phyloP scores from a whole-genome alignment of 352 stramenopile genomes.

The Albugo candida region DNA sequence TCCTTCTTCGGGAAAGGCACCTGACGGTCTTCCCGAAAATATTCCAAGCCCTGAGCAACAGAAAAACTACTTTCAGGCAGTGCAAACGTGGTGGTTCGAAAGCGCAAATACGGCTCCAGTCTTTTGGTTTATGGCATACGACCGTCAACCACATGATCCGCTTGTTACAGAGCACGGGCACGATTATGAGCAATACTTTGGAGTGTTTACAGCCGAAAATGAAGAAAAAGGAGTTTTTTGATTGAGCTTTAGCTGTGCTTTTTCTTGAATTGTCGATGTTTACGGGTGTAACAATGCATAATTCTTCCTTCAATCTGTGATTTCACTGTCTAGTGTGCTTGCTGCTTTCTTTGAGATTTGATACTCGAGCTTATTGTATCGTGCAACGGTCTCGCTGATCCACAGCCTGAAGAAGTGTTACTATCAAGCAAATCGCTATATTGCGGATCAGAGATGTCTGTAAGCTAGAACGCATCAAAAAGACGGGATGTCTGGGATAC shows the following conservation, averaged over 20 bases:
- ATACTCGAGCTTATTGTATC: no score
- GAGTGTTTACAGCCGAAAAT: conserved; percentile 4
- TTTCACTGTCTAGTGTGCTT: no score
- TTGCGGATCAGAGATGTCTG: no score
- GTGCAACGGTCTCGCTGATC: no score
- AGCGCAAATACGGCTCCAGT: conserved; percentile 1
- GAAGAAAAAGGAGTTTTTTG: conserved; percentile 1
- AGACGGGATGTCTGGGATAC: no score
- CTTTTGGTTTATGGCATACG: conserved; percentile 11
- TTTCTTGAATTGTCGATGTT: not conserved
- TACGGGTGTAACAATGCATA: conserved; percentile 1
- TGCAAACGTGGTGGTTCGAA: conserved; percentile 1
- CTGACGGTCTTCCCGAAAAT: conserved; percentile 2
- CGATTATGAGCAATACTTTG: conserved; percentile 8
- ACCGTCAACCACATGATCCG: conserved; percentile 5
- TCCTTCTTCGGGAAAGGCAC: conserved; percentile 7
- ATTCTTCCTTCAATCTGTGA: no score
- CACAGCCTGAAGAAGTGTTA: no score
- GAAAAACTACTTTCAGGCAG: conserved; percentile 7
- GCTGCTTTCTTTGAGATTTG: not conserved
- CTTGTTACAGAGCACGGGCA: not conserved
- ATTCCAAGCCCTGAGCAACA: conserved; percentile 6
- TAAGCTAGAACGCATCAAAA: no score
- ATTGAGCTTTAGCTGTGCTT: not conserved
- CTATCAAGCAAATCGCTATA: no score